These are phyloP conservation scores for Nicotiana undulata DNA, from an alignment of 257 asterid genomes.

Conservation along the genomic window DNA sequence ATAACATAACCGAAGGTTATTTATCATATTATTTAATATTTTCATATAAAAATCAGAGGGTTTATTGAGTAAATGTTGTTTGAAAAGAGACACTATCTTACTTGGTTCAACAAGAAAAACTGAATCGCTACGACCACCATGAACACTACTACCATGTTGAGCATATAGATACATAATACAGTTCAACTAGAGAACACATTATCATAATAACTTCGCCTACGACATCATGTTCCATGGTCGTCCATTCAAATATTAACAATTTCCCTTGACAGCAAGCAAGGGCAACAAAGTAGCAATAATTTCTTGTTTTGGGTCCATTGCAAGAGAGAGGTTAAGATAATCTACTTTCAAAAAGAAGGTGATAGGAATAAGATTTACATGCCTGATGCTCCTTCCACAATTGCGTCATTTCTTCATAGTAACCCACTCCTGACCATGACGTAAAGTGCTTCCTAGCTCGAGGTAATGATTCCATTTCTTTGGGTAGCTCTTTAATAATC, in stretches of 20 bases:
- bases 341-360: background rate
- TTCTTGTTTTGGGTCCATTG: background rate
- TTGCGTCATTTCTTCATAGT: slow-evolving; percentile 66
- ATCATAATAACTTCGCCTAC: background rate
- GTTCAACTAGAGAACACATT: background rate
- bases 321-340: background rate
- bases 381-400: slow-evolving; percentile 88
- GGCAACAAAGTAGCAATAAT: background rate
- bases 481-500: slow-evolving; percentile 75
- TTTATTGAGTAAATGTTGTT: background rate
- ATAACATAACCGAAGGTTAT: background rate
- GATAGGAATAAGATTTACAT: slow-evolving; percentile 4
- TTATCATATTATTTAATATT: background rate
- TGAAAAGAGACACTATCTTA: background rate
- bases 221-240: background rate
- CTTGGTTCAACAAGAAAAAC: background rate
- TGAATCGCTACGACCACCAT: background rate
- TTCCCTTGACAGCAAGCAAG: background rate
- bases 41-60: background rate
- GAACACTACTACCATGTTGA: background rate
- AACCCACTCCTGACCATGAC: slow-evolving; percentile 75
- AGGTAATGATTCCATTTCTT: slow-evolving; percentile 64
- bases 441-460: slow-evolving; percentile 93
- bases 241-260: background rate
- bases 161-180: background rate